Conservation (phyloP, 2,329 filamentous ascomycete species). For the Penicillium decumbens region DNA sequence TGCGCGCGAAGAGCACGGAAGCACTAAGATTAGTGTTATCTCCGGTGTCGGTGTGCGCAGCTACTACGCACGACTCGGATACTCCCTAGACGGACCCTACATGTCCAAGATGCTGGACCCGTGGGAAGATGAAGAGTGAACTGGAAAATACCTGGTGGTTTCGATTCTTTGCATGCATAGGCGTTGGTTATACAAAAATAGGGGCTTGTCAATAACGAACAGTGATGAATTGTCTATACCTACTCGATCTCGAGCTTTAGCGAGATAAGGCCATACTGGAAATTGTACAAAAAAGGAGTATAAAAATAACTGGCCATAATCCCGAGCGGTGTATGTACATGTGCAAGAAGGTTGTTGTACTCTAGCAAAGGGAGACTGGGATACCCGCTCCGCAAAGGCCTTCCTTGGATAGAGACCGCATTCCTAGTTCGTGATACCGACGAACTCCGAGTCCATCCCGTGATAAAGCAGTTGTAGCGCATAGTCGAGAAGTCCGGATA, state of each 20-base stretch:
- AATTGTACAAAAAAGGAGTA: neutral
- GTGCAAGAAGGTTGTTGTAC: slow-evolving; percentile 6
- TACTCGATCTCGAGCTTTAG: slow-evolving; percentile 10
- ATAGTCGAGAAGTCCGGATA: neutral
- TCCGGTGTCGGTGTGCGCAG: slow-evolving; percentile 95
- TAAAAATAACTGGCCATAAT: slow-evolving; percentile 10
- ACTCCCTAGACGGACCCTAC: slow-evolving; percentile 88
- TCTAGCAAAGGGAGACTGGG: slow-evolving; percentile 13
- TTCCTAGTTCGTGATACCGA: slow-evolving; percentile 3
- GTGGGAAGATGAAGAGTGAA: slow-evolving; percentile 36
- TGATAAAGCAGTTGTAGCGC: neutral
- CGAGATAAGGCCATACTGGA: slow-evolving; percentile 4
- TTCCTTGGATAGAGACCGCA: slow-evolving; percentile 5
- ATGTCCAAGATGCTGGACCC: slow-evolving; percentile 52
- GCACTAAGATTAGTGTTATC: slow-evolving; percentile 91
- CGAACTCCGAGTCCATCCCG: slow-evolving; percentile 1
- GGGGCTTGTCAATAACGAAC: slow-evolving; percentile 18
- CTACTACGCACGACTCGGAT: slow-evolving; percentile 91
- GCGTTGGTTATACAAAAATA: slow-evolving; percentile 23
- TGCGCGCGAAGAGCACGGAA: slow-evolving; percentile 88
- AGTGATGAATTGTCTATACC: slow-evolving; percentile 25
- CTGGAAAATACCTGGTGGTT: neutral
- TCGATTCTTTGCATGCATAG: slow-evolving; percentile 16
- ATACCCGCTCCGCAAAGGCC: slow-evolving; percentile 19
- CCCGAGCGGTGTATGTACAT: slow-evolving; percentile 25